A percentile compares a stretch with the other conserved stretches of the same genome.
phyloP scores from a whole-genome alignment of 2,329 filamentous ascomycete genomes.

The Paraphaeosphaeria sporulosa region DNA sequence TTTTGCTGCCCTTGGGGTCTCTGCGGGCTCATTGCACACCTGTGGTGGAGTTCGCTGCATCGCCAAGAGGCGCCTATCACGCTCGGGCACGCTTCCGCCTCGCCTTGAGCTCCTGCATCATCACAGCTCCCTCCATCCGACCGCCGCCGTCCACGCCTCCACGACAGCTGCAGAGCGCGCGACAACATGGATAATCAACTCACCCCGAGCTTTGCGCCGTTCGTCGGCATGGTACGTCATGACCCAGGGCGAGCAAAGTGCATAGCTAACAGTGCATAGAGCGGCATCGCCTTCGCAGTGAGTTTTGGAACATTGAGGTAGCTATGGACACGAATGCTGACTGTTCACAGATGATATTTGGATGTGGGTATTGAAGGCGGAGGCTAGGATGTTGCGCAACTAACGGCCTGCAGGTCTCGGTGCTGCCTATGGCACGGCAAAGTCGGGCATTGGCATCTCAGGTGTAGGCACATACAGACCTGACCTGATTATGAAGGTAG shows the following conservation, averaged over 20 bases:
- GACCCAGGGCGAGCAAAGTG: not conserved
- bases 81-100: slow-evolving; percentile 1
- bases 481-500: slow-evolving; percentile 89
- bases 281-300: slow-evolving; percentile 75
- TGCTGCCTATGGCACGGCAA: slow-evolving; percentile 86
- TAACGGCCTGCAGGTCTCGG: slow-evolving; percentile 63
- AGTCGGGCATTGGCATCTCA: slow-evolving; percentile 86
- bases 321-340: slow-evolving; percentile 32
- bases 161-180: not conserved
- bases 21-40: slow-evolving; percentile 23
- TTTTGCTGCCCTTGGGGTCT: slow-evolving; percentile 24
- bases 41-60: slow-evolving; percentile 5
- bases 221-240: slow-evolving; percentile 81
- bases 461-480: slow-evolving; percentile 85
- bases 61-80: slow-evolving; percentile 12
- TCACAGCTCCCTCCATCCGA: slow-evolving; percentile 8
- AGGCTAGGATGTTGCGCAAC: slow-evolving; percentile 14
- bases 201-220: slow-evolving; percentile 83
- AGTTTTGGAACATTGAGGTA: slow-evolving; percentile 31
- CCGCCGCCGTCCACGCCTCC: not conserved
- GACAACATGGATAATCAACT: slow-evolving; percentile 57
- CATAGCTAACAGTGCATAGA: slow-evolving; percentile 60
- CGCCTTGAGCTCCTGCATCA: slow-evolving; percentile 11
- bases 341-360: slow-evolving; percentile 73
- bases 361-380: slow-evolving; percentile 64